phyloP scores from a whole-genome alignment of 1,284 basidiomycete species.

The Ustilago trichophora region DNA sequence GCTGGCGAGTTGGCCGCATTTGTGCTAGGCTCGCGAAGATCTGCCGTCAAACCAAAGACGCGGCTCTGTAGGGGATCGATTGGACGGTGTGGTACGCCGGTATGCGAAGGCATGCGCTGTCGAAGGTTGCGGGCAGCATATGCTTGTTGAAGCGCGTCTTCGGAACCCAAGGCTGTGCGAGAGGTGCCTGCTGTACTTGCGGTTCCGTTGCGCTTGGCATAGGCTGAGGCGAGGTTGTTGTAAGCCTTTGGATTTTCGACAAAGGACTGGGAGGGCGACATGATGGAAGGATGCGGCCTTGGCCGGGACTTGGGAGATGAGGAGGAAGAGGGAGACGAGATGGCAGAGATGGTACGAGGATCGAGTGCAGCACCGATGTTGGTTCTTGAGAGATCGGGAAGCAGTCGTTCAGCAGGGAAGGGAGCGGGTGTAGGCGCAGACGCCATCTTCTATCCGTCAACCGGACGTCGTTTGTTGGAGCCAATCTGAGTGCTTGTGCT shows the following conservation, averaged over 20 bases:
- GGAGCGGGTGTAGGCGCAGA: slow-evolving; percentile 28
- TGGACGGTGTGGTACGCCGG: slow-evolving; percentile 4
- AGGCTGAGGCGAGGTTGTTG: slow-evolving; percentile 33
- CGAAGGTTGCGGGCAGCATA: slow-evolving; percentile 7
- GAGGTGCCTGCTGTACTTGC: slow-evolving; percentile 14
- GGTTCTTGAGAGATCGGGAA: slow-evolving; percentile 13
- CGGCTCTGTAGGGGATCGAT: slow-evolving; percentile 21
- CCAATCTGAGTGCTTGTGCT: neutral
- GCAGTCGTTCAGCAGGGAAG: slow-evolving; percentile 16
- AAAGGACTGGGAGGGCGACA: slow-evolving; percentile 24
- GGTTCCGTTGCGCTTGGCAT: slow-evolving; percentile 37
- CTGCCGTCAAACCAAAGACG: slow-evolving; percentile 40
- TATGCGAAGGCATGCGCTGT: slow-evolving; percentile 19
- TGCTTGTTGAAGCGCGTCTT: slow-evolving; percentile 9
- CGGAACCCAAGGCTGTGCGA: slow-evolving; percentile 10
- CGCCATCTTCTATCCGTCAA: slow-evolving; percentile 38
- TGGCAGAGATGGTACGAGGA: slow-evolving; percentile 24
- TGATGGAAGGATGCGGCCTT: slow-evolving; percentile 10
- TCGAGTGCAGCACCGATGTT: slow-evolving; percentile 22
- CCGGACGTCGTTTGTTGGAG: no score
- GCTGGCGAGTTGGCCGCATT: slow-evolving; percentile 7
- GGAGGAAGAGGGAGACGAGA: slow-evolving; percentile 2
- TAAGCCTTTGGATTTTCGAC: slow-evolving; percentile 20
- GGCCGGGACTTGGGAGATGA: slow-evolving; percentile 6
- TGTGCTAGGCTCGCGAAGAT: slow-evolving; percentile 31